These are phyloP conservation scores for Penicillium arizonense DNA, from an alignment of 495 filamentous ascomycete genomes.

Conservation along the genomic window DNA sequence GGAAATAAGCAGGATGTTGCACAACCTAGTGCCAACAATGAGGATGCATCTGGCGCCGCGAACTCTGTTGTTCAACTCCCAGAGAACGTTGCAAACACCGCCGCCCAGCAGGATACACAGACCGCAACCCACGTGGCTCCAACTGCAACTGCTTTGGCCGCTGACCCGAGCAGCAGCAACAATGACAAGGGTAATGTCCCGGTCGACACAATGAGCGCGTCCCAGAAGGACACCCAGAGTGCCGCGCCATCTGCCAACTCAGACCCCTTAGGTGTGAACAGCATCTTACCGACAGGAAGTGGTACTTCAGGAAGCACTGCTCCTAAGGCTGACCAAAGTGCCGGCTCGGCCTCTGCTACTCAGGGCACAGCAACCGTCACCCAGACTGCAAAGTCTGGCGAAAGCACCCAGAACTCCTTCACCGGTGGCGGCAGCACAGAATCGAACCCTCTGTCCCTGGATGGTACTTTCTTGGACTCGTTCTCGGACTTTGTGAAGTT, in stretches of 20 bases:
- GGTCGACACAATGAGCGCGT: not conserved
- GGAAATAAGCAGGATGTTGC: slow-evolving; percentile 1
- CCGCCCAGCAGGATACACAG: not conserved
- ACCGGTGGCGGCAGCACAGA: not conserved
- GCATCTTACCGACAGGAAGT: not conserved
- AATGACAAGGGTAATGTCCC: not conserved
- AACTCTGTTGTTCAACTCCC: not conserved
- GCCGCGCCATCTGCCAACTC: not conserved
- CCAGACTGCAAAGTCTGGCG: not conserved
- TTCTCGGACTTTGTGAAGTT: slow-evolving; percentile 39
- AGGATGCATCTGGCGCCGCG: not conserved
- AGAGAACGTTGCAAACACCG: not conserved
- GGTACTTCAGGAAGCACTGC: not conserved
- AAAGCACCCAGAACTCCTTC: not conserved
- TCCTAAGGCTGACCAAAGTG: not conserved
- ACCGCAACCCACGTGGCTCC: slow-evolving; percentile 1
- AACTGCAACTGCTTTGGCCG: not conserved
- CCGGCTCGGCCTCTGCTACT: not conserved
- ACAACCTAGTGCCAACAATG: slow-evolving; percentile 2
- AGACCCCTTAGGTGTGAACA: not conserved
- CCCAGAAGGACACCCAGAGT: slow-evolving; percentile 1
- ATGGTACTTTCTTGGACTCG: slow-evolving; percentile 15
- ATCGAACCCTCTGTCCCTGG: not conserved
- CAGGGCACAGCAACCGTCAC: not conserved
- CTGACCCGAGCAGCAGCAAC: not conserved